Percentiles rank a stretch among this genome's conserved stretches.
Conservation (phyloP, 2,329 filamentous ascomycete genomes). For the Dothistroma pini region DNA sequence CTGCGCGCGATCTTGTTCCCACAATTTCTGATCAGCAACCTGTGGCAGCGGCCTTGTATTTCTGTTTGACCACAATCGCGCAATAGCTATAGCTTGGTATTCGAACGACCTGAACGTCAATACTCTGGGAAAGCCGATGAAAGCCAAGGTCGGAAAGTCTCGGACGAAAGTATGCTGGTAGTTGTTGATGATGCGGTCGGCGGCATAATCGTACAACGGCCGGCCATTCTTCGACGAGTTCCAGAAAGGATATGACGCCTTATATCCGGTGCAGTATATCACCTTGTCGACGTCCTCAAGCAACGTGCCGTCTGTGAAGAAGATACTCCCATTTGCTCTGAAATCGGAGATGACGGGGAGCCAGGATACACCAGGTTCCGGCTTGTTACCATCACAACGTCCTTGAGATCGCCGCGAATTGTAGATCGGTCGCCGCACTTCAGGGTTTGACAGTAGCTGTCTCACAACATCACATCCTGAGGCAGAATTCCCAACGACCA, state of each 20-base stretch:
- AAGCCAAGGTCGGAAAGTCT: conserved; percentile 46
- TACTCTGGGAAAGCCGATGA: conserved; percentile 52
- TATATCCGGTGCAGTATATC: conserved; percentile 37
- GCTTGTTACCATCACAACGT: conserved; percentile 50
- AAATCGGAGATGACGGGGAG: conserved; percentile 52
- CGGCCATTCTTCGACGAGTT: conserved; percentile 44
- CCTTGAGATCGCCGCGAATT: conserved; percentile 51
- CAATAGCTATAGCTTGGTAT: conserved; percentile 54
- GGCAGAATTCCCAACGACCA: conserved; percentile 34
- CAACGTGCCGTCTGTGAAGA: conserved; percentile 29
- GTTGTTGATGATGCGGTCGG: conserved; percentile 42
- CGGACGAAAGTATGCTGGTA: conserved; percentile 56
- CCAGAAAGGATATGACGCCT: conserved; percentile 49
- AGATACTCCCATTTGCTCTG: conserved; percentile 20
- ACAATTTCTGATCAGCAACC: conserved; percentile 42
- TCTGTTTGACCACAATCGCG: conserved; percentile 47
- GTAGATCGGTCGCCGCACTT: conserved; percentile 43
- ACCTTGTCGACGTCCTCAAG: conserved; percentile 29
- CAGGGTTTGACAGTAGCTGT: conserved; percentile 18
- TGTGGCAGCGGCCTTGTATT: conserved; percentile 41
- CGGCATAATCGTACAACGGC: conserved; percentile 49
- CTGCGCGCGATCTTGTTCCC: conserved; percentile 45
- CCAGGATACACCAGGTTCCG: conserved; percentile 51
- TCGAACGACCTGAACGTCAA: conserved; percentile 55
- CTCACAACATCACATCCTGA: conserved; percentile 34